phyloP scores from a whole-genome alignment of 2,329 filamentous ascomycete species.

The Penicillium sp. region DNA sequence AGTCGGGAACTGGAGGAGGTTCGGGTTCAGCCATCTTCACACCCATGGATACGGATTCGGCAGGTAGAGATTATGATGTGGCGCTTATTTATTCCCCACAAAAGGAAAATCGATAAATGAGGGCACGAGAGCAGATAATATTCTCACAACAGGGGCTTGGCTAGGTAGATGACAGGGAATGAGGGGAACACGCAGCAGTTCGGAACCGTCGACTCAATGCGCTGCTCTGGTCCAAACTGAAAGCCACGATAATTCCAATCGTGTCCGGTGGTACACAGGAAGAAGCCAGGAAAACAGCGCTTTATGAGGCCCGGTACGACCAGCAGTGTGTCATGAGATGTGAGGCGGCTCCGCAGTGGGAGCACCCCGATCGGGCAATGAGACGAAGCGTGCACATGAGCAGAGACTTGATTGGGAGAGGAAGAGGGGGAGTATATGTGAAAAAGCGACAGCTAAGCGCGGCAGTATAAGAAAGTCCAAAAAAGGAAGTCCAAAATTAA shows the following conservation, averaged over 20 bases:
- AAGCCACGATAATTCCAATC: constrained; percentile 20
- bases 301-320: constrained; percentile 11
- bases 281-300: constrained; percentile 3
- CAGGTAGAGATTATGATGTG: neutral
- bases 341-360: constrained; percentile 21
- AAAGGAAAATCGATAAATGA: neutral
- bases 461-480: constrained; percentile 15
- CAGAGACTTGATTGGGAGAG: constrained; percentile 16
- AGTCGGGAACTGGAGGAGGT: constrained; percentile 22
- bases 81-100: constrained; percentile 4
- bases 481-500: constrained; percentile 9
- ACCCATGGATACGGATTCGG: constrained; percentile 16
- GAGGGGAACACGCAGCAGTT: constrained; percentile 4
- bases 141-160: constrained; percentile 12
- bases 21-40: constrained; percentile 30
- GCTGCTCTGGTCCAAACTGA: constrained; percentile 10
- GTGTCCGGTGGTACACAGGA: constrained; percentile 16
- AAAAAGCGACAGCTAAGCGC: constrained; percentile 21
- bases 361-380: constrained; percentile 8
- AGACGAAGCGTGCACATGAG: constrained; percentile 13
- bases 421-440: neutral
- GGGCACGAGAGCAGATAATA: constrained; percentile 6
- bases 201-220: constrained; percentile 2
- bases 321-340: constrained; percentile 17
- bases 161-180: neutral